Conservation (phyloP, 257 asterid genomes). For the Striga asiatica region DNA sequence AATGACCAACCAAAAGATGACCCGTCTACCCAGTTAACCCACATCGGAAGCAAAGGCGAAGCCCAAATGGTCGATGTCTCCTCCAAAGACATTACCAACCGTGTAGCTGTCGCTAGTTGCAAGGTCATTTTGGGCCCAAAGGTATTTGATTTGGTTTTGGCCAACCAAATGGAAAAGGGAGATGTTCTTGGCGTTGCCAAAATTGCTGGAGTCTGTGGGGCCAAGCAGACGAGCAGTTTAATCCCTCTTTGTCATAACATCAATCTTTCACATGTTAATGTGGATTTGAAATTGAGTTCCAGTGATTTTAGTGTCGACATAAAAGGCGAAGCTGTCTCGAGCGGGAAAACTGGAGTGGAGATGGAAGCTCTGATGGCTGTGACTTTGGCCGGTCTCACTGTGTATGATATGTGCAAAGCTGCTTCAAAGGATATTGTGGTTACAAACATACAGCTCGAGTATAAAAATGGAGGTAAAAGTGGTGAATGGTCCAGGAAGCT, state of each 20-base stretch:
- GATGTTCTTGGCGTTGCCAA: constrained; percentile 79
- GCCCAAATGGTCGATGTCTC: constrained; percentile 81
- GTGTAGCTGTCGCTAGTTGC: constrained; percentile 71
- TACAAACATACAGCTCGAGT: constrained; percentile 53
- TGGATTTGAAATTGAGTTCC: constrained; percentile 43
- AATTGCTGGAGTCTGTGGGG: constrained; percentile 67
- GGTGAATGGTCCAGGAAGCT: constrained; percentile 68
- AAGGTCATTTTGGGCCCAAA: constrained; percentile 55
- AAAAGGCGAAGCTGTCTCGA: constrained; percentile 43
- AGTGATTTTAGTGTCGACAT: constrained; percentile 47
- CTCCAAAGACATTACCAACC: constrained; percentile 44
- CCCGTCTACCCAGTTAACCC: constrained; percentile 35
- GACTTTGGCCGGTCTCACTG: constrained; percentile 65
- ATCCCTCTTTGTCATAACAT: constrained; percentile 82
- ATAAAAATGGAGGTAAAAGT: constrained; percentile 71
- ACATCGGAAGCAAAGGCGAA: constrained; percentile 52
- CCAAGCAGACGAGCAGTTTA: constrained; percentile 70
- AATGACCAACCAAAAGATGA: constrained; percentile 11
- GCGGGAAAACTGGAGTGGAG: constrained; percentile 79
- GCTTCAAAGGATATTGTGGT: constrained; percentile 61
- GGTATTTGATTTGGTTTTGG: constrained; percentile 66
- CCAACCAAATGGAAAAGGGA: constrained; percentile 67
- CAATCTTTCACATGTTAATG: constrained; percentile 41
- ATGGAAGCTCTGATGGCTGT: constrained; percentile 90
- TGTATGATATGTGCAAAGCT: constrained; percentile 87